phyloP scores from a whole-genome alignment of 805 yeast genomes.

The Ogataea salicorniae region DNA sequence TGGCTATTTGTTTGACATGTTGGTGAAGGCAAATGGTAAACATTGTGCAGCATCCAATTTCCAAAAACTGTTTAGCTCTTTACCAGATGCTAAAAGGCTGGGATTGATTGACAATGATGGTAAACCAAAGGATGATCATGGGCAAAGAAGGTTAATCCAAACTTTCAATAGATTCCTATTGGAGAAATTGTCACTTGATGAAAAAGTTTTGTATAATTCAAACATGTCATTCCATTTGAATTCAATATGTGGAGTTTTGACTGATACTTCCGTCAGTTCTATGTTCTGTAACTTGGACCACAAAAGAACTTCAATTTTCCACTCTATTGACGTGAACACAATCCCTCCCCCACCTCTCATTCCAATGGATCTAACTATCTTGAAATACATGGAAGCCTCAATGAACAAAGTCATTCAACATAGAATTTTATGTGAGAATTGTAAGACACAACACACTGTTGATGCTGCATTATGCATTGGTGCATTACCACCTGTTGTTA shows the following conservation, averaged over 20 bases:
- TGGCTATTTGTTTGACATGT: constrained; percentile 90
- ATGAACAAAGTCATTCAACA: constrained; percentile 47
- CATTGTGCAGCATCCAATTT: constrained; percentile 83
- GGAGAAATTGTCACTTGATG: constrained; percentile 47
- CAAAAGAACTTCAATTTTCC: constrained; percentile 31
- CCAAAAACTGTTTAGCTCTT: constrained; percentile 43
- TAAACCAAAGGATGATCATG: constrained; percentile 37
- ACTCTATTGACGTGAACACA: constrained; percentile 39
- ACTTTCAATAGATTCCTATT: constrained; percentile 57
- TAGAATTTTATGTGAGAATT: constrained; percentile 48
- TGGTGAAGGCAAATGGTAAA: constrained; percentile 70
- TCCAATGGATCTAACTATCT: constrained; percentile 33
- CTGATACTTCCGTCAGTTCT: constrained; percentile 38
- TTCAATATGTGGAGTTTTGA: constrained; percentile 37
- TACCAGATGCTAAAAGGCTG: constrained; percentile 45
- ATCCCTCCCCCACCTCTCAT: constrained; percentile 30
- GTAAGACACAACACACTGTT: constrained; percentile 46
- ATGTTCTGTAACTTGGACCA: constrained; percentile 36
- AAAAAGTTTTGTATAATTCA: constrained; percentile 28
- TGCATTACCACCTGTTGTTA: constrained; percentile 60
- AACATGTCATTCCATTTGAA: constrained; percentile 17
- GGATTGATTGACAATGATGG: constrained; percentile 52
- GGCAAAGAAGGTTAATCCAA: constrained; percentile 42
- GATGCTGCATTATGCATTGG: constrained; percentile 48
- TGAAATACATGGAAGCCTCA: constrained; percentile 58